Conservation (phyloP, 2,329 filamentous ascomycete genomes). For the Monosporascus sp. region DNA sequence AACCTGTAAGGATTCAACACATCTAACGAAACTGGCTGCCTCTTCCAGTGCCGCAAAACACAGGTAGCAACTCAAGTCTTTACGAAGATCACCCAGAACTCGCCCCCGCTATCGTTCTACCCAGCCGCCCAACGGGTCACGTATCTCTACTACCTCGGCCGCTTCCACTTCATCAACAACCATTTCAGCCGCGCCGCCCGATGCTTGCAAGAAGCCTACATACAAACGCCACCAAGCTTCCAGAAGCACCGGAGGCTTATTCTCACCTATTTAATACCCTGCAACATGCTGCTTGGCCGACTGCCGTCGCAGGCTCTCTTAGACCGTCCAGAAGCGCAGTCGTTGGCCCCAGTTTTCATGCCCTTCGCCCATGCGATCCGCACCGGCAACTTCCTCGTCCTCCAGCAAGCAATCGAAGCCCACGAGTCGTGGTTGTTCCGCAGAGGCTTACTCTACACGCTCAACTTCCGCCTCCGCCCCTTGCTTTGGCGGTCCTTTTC, state of each 20-base stretch:
- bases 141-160: slow-evolving; percentile 89
- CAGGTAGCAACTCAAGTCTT: slow-evolving; percentile 84
- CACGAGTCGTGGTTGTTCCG: slow-evolving; percentile 69
- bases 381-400: slow-evolving; percentile 67
- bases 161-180: slow-evolving; percentile 80
- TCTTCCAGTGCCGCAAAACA: slow-evolving; percentile 65
- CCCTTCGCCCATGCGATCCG: slow-evolving; percentile 70
- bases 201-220: slow-evolving; percentile 74
- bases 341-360: slow-evolving; percentile 60
- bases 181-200: slow-evolving; percentile 73
- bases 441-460: slow-evolving; percentile 68
- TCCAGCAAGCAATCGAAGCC: slow-evolving; percentile 61
- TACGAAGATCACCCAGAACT: slow-evolving; percentile 77
- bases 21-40: slow-evolving; percentile 5
- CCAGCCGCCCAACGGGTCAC: slow-evolving; percentile 83
- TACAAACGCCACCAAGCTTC: slow-evolving; percentile 57
- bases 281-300: slow-evolving; percentile 78
- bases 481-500: slow-evolving; percentile 80
- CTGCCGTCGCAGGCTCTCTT: slow-evolving; percentile 68
- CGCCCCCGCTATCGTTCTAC: slow-evolving; percentile 74
- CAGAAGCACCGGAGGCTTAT: slow-evolving; percentile 72
- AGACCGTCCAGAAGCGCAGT: slow-evolving; percentile 61
- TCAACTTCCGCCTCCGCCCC: slow-evolving; percentile 72
- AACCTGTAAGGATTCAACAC: too few relatives aligned
- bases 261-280: slow-evolving; percentile 75